Evolutionary conservation across 805 yeast species (phyloP).

Genomic region (Debaryomyces tyrocola): DNA sequence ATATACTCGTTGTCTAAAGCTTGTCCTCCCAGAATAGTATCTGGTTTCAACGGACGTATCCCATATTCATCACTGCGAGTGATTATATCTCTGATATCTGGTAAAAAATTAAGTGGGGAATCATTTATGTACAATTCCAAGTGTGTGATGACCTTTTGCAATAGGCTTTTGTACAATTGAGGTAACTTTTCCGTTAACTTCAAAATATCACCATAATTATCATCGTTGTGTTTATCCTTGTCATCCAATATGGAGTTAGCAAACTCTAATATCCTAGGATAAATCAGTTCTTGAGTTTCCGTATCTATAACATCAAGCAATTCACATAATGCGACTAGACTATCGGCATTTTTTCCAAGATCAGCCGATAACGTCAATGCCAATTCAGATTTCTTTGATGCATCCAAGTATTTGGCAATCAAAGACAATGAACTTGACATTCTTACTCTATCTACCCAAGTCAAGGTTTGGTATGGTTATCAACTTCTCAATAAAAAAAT

Average conservation of each 20-base stretch:
- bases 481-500: neutral
- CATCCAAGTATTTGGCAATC: slow-evolving; percentile 24
- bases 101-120: slow-evolving; percentile 14
- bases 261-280: slow-evolving; percentile 8
- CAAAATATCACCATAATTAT: slow-evolving; percentile 10
- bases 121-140: slow-evolving; percentile 8
- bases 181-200: slow-evolving; percentile 16
- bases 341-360: slow-evolving; percentile 14
- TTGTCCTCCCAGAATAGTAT: slow-evolving; percentile 3
- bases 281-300: slow-evolving; percentile 2
- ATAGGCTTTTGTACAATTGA: slow-evolving; percentile 12
- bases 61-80: neutral
- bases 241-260: slow-evolving; percentile 4
- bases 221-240: slow-evolving; percentile 1
- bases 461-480: neutral
- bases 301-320: slow-evolving; percentile 21
- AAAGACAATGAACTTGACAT: slow-evolving; percentile 17
- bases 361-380: slow-evolving; percentile 17
- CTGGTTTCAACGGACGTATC: neutral
- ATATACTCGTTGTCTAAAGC: slow-evolving; percentile 12
- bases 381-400: slow-evolving; percentile 17
- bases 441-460: neutral
- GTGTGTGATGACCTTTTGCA: slow-evolving; percentile 1
- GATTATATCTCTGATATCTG: slow-evolving; percentile 11
- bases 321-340: slow-evolving; percentile 23